A percentile compares a stretch with the other conserved stretches of the same genome.
Conservation (phyloP, 129 eudicot species). For the Chrysanthemum makinoi region DNA sequence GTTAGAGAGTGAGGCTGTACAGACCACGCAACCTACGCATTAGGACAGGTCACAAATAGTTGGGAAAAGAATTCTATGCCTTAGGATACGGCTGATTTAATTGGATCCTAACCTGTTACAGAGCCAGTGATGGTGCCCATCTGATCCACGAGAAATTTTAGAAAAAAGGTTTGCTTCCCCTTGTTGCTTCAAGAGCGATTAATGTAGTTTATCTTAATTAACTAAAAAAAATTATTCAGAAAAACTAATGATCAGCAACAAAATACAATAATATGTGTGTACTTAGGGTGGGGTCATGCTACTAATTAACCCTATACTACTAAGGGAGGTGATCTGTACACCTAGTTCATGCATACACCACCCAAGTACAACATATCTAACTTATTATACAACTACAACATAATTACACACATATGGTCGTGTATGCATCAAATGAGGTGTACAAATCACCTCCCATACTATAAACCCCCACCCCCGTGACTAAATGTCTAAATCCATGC, state of each 20-base stretch:
- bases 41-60: no score
- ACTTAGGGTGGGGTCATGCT: background rate
- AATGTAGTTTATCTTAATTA: background rate
- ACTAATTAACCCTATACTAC: background rate
- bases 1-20: background rate
- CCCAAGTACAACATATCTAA: no score
- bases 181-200: background rate
- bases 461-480: no score
- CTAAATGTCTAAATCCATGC: constrained; percentile 1
- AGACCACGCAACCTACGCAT: no score
- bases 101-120: background rate
- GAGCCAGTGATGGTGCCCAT: background rate
- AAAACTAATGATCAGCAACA: background rate
- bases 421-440: background rate
- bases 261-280: background rate
- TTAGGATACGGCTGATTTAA: background rate
- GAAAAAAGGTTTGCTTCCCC: background rate
- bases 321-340: background rate
- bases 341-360: no score
- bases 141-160: background rate
- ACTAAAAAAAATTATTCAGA: background rate
- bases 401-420: background rate
- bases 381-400: no score
- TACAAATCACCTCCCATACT: no score
- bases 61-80: background rate